Base-by-base conservation (phyloP, 106 monocot species). In the Dioscorea dumetorum region DNA sequence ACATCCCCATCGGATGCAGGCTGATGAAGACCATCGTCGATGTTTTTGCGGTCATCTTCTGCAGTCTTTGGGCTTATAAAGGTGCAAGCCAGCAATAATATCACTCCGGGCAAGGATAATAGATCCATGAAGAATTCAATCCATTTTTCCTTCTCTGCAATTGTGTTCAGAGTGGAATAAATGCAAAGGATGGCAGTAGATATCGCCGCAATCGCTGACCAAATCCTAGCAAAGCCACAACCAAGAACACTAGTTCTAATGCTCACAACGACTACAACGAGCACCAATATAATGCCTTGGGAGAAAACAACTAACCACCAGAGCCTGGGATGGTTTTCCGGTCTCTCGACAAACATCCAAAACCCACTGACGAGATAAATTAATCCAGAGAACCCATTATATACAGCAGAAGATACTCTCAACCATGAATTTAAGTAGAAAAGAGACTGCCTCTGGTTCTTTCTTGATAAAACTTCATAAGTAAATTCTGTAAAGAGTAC, bases 71-170 rank as follows among this genome's bases (percentile, higher is more conserved):
- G 61, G 48, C 33, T 24, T 22, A 76, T 71, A 28, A 69, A 77
- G 56, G 65, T 24, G 48, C 74, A 84, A 33, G 80, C 21, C 18
- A 85, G 66, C 51, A 82, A 69, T 10, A 82, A 19, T 66, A 77
- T 22, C 3, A 84, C 72, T 69, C 82, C 91, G 13, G 82, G 91
- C 22, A 97, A 59, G 50, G 73, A 86, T 16, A 86, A 64, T 60
- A 84, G 57, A 72, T 86, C 87, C 19, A 88, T 53, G 49, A 78
- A 48, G 19, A 63, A 60, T 73, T 78, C 79, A n/a, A 82, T 2
- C 9, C 74, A 67, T 23, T 32, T n/a, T 11, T 65, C 50, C 60
- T 67, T 81, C 19, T 23, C 58, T 41, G 22, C 33, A 13, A 72
- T 0, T 12, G 84, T 50, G 53, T 76, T 70, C n/a, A 83, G 48